Percentiles rank a stretch among this genome's conserved stretches.
phyloP scores from a whole-genome alignment of 768 basidiomycete species.

The Russula sp. region DNA sequence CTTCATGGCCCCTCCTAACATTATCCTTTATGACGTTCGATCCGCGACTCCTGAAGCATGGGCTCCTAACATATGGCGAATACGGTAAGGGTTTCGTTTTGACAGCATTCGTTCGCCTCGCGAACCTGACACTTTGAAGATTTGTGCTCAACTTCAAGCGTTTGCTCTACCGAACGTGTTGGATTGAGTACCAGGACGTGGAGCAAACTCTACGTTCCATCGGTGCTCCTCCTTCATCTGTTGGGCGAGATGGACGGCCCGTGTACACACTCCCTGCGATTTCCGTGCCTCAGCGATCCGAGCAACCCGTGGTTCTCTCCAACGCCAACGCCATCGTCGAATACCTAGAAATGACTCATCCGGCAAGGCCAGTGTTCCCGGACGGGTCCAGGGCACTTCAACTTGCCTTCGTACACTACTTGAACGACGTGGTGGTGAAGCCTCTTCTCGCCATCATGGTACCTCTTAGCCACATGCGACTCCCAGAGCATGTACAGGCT shows the following conservation, averaged over 20 bases:
- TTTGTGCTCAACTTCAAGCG: slow-evolving; percentile 77
- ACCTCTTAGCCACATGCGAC: slow-evolving; percentile 59
- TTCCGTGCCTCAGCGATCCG: slow-evolving; percentile 51
- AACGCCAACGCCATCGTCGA: slow-evolving; percentile 63
- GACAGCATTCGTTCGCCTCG: not conserved
- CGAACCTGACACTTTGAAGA: slow-evolving; percentile 37
- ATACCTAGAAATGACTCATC: slow-evolving; percentile 66
- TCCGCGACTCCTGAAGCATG: slow-evolving; percentile 63
- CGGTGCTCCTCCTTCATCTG: slow-evolving; percentile 55
- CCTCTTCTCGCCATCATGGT: slow-evolving; percentile 69
- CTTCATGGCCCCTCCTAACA: slow-evolving; percentile 47
- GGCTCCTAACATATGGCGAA: slow-evolving; percentile 73
- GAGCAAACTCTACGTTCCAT: slow-evolving; percentile 57
- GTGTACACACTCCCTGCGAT: slow-evolving; percentile 71
- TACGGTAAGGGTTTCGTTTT: slow-evolving; percentile 45
- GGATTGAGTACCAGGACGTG: slow-evolving; percentile 69
- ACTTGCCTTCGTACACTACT: slow-evolving; percentile 63
- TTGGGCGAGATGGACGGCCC: slow-evolving; percentile 54
- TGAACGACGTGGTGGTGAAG: slow-evolving; percentile 62
- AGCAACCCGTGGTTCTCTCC: slow-evolving; percentile 51
- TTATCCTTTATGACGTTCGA: slow-evolving; percentile 66
- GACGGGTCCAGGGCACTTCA: slow-evolving; percentile 68
- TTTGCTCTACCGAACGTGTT: slow-evolving; percentile 63
- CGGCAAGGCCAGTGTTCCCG: slow-evolving; percentile 67
- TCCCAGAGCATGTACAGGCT: slow-evolving; percentile 53